Base-by-base conservation (phyloP, 257 asterid species). In the Vinca minor region DNA sequence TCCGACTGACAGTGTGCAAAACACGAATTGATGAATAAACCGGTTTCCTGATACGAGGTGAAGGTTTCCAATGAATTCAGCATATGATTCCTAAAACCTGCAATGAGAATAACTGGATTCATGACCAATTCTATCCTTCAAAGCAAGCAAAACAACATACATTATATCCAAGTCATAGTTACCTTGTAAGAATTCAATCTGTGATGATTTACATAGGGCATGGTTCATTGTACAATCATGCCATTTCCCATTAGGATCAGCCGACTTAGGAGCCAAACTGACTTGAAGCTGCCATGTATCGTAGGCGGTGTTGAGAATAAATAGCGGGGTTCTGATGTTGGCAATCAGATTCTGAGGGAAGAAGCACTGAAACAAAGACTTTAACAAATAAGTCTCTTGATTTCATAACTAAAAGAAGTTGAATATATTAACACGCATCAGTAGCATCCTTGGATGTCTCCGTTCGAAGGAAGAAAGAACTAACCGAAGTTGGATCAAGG, bases 251-350 rank as follows among this genome's bases (percentile, higher is more conserved):
- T 11, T 69, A 41, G 94, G 94, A 83, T 91, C 98, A 14, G 88
- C 98, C 57, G 66, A 18, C 0, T 75, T 70, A 58, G 95, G 85
- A 71, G 95, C 89, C 78, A 88, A 67, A 79, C 95, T 88, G 63
- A 83, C 87, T 62, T 84, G 96, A 73, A 91, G 76, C 98, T 93
- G 98, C 98, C 97, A 89, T n/a, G 98, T 75, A 71, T 93, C 98
- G 59, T 89, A 93, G 68, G 97, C 98, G 0, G 98, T 83, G 56
- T 93, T 89, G 41, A 93, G 95, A 72, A 92, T 70, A 60, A 92
- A 92, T 59, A 92, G 67, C 5, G 98, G 98, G 60, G 96, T 92
- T 69, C 64, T 84, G 82, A 92, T 61, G 73, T 75, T 42, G 63
- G 70, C 69, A 28, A 92, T 78, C 62, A 87, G 69, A 67, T 92